These are phyloP conservation scores for Blastomyces emzantsi DNA, from an alignment of 2,329 filamentous ascomycete species.

Conservation along the genomic window DNA sequence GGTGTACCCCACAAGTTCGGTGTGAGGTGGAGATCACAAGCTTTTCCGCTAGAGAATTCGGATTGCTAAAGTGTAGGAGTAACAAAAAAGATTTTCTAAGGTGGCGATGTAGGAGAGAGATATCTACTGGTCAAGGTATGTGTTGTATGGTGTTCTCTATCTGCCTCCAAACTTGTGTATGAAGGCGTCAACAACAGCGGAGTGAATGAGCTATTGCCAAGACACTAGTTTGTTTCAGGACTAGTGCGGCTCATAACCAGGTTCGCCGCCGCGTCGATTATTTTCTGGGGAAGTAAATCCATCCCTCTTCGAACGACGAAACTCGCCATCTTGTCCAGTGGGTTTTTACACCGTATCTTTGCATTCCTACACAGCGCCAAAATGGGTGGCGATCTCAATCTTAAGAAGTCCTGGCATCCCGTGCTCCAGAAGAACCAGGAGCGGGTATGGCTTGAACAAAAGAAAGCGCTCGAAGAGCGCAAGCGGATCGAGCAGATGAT, in stretches of 20 bases:
- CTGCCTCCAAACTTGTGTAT: not conserved
- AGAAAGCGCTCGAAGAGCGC: constrained; percentile 86
- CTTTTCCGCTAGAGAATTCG: not conserved
- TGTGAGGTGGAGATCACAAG: not conserved
- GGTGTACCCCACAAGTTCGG: not conserved
- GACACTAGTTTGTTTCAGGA: not conserved
- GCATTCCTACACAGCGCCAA: not conserved
- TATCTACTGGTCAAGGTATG: not conserved
- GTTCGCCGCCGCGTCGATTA: not conserved
- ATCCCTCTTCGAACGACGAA: not conserved
- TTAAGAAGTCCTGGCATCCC: constrained; percentile 95
- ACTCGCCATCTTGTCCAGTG: not conserved
- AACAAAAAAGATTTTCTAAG: no score
- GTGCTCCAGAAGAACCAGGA: constrained; percentile 82
- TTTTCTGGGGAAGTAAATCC: not conserved
- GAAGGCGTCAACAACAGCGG: not conserved
- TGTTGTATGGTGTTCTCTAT: not conserved
- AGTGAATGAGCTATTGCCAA: not conserved
- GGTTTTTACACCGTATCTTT: not conserved
- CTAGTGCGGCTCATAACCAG: not conserved
- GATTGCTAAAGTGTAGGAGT: not conserved
- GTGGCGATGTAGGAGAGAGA: not conserved
- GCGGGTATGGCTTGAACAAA: constrained; percentile 83
- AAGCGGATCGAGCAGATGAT: constrained; percentile 86
- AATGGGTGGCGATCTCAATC: constrained; percentile 77